Evolutionary conservation across 495 filamentous ascomycete genomes (phyloP).

Genomic region (Lophium mytilinum): DNA sequence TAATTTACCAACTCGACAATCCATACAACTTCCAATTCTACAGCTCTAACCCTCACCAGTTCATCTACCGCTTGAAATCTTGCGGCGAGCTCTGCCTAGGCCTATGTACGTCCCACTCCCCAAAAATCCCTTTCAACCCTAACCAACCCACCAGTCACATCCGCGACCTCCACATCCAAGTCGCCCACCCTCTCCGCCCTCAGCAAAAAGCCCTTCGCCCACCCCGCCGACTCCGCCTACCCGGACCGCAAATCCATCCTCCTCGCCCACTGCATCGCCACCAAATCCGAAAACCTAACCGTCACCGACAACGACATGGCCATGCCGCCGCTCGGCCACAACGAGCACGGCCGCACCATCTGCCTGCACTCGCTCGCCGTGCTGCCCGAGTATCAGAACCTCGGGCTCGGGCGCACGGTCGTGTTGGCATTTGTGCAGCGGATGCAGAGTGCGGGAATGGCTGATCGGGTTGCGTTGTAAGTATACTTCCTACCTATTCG

Average conservation of each 20-base stretch:
- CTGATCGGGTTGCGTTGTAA: constrained; percentile 58
- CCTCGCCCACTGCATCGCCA: constrained; percentile 76
- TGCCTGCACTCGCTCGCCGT: constrained; percentile 78
- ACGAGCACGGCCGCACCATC: constrained; percentile 64
- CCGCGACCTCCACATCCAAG: constrained; percentile 38
- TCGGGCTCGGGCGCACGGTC: constrained; percentile 66
- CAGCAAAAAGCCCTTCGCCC: constrained; percentile 12
- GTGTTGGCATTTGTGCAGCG: constrained; percentile 69
- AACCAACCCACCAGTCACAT: constrained; percentile 36
- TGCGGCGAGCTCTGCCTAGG: constrained; percentile 78
- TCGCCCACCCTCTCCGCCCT: constrained; percentile 41
- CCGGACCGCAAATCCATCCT: constrained; percentile 52
- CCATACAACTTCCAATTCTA: no score
- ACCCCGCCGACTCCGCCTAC: constrained; percentile 39
- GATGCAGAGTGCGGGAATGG: constrained; percentile 56
- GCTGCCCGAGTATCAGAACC: constrained; percentile 62
- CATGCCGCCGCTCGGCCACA: constrained; percentile 50
- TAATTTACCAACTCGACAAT: not conserved
- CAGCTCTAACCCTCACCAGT: constrained; percentile 41
- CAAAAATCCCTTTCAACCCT: no score
- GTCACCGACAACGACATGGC: constrained; percentile 76
- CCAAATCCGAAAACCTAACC: constrained; percentile 48
- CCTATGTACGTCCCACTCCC: constrained; percentile 38
- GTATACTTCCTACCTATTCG: no score
- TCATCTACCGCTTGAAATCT: constrained; percentile 68